Conservation (phyloP, 73 alveolate species). For the Paramecium tetraurelia region DNA sequence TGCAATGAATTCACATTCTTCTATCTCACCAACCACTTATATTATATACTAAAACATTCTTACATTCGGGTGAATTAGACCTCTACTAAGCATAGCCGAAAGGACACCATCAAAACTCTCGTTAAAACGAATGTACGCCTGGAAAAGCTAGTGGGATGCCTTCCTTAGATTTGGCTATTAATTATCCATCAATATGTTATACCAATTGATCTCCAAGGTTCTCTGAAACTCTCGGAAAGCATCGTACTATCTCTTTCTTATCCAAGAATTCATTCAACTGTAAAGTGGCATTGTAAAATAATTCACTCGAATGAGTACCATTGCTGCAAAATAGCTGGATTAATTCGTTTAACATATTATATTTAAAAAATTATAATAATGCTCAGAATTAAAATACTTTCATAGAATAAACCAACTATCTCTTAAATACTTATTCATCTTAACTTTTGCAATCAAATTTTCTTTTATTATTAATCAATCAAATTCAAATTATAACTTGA, state of each 20-base stretch:
- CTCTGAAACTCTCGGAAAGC: neutral
- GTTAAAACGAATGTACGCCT: neutral
- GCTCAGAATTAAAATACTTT: neutral
- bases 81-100: neutral
- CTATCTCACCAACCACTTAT: slow-evolving; percentile 12
- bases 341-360: slow-evolving; percentile 44
- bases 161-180: slow-evolving; percentile 12
- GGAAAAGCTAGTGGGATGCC: slow-evolving; percentile 16
- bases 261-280: neutral
- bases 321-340: neutral
- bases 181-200: neutral
- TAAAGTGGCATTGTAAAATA: neutral
- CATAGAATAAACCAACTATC: neutral
- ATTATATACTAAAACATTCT: neutral
- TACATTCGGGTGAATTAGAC: slow-evolving; percentile 1
- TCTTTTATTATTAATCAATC: neutral
- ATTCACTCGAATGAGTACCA: neutral
- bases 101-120: slow-evolving; percentile 36
- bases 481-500: too few relatives aligned
- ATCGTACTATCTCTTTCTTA: neutral
- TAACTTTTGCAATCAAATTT: neutral
- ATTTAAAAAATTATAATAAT: neutral
- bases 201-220: slow-evolving; percentile 37
- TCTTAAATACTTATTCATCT: neutral
- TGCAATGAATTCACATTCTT: slow-evolving; percentile 41